phyloP scores from a whole-genome alignment of 768 basidiomycete genomes.

The Tricholomella constricta region DNA sequence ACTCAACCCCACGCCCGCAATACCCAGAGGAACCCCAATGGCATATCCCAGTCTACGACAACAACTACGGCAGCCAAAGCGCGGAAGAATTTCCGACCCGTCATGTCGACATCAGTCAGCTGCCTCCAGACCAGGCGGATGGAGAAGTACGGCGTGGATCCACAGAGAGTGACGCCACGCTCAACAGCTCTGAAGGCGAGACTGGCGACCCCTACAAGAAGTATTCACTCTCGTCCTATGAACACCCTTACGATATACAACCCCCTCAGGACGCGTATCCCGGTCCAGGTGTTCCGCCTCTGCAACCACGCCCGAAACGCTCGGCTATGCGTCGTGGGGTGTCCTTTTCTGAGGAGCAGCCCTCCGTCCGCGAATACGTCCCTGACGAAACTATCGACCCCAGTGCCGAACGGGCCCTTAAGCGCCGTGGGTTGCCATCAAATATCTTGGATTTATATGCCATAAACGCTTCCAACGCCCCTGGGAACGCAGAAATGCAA shows the following conservation, averaged over 20 bases:
- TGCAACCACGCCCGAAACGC: conserved; percentile 23
- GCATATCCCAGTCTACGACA: conserved; percentile 30
- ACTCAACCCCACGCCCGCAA: conserved; percentile 15
- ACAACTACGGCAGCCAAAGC: conserved; percentile 15
- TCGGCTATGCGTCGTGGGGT: conserved; percentile 34
- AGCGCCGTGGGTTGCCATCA: conserved; percentile 48
- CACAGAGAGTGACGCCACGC: conserved; percentile 39
- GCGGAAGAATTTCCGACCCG: conserved; percentile 29
- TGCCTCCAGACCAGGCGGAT: conserved; percentile 1
- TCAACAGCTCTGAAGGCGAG: conserved; percentile 21
- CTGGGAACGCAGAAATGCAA: conserved; percentile 16
- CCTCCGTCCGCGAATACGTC: conserved; percentile 24
- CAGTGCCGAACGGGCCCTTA: conserved; percentile 34
- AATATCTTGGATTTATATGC: conserved; percentile 57
- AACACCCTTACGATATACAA: conserved; percentile 62
- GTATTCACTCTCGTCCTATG: conserved; percentile 56
- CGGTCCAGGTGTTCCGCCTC: conserved; percentile 20
- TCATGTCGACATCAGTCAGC: conserved; percentile 22
- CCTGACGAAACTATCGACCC: conserved; percentile 24
- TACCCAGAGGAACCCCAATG: conserved; percentile 23
- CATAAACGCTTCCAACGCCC: conserved; percentile 31
- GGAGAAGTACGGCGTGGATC: conserved; percentile 31
- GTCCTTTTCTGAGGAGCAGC: conserved; percentile 39
- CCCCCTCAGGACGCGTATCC: conserved; percentile 49
- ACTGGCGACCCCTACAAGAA: conserved; percentile 34